phyloP scores from a whole-genome alignment of 179 eudicot genomes.

The Nepenthes alata region DNA sequence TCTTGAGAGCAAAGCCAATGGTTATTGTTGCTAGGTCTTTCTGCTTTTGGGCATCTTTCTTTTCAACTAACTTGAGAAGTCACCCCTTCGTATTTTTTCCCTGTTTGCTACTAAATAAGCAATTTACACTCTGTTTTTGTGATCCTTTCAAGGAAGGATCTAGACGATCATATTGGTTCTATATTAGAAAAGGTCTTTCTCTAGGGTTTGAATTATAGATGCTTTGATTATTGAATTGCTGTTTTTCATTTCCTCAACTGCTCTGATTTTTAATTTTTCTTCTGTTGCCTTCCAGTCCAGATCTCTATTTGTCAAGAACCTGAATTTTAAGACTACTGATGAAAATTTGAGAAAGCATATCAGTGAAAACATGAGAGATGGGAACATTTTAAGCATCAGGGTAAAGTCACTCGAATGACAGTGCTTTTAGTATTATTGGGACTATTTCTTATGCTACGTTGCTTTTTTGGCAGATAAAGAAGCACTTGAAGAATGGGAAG shows the following conservation, averaged over 20 bases:
- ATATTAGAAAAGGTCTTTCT: too few relatives aligned
- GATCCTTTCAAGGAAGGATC: too few relatives aligned
- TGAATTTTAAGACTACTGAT: slow-evolving; percentile 76
- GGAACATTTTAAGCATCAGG: slow-evolving; percentile 63
- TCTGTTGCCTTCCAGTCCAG: slow-evolving; percentile 54
- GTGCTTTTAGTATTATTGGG: neutral
- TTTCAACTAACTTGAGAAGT: too few relatives aligned
- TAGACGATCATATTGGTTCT: too few relatives aligned
- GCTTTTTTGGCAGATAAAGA: slow-evolving; percentile 43
- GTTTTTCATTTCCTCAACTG: neutral
- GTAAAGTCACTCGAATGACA: slow-evolving; percentile 22
- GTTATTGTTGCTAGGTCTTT: too few relatives aligned
- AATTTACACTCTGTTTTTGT: too few relatives aligned
- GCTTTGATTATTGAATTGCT: neutral
- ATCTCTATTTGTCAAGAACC: slow-evolving; percentile 84
- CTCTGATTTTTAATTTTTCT: slow-evolving; percentile 1
- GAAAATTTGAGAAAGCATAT: slow-evolving; percentile 64
- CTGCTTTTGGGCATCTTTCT: too few relatives aligned
- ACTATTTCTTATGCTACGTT: neutral
- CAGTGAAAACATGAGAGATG: slow-evolving; percentile 53
- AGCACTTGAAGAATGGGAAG: slow-evolving; percentile 77
- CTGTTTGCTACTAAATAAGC: too few relatives aligned
- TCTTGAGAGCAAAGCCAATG: too few relatives aligned
- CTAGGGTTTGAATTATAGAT: neutral
- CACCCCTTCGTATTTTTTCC: too few relatives aligned